Evolutionary conservation across 139 green algal genomes (phyloP), one percentile per base, ranked within the genome.

Genomic region (Picochlorum sp.): DNA sequence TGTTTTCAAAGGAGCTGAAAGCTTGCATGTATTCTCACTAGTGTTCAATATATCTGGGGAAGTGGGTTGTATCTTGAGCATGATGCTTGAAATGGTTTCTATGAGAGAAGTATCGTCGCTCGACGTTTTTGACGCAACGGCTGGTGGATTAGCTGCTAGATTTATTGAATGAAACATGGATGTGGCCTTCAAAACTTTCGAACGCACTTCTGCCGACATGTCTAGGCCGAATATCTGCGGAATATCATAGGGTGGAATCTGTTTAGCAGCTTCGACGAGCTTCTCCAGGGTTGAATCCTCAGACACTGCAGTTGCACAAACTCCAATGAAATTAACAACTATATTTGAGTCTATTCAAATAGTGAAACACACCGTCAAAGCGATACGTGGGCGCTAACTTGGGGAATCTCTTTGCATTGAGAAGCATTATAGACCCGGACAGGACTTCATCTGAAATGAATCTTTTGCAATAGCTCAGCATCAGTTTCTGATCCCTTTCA

Each of bases 201-300:
- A 98, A 38, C 89, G 94, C 30, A 98, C 80, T 75, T 97, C 92
- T 0, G 92, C 92, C 68, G 95, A 96, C 61, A 86, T 72, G 74
- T 98, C 89, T 78, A 98, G 78, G 7, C 92, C 92, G 72, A 92
- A 98, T 9, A 98, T 80, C 75, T 96, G 91, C 4, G 92, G 92
- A 30, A 69, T 87, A 52, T 95, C 88, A 50, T 81, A 66, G 26
- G 73, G 69, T 2, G 92, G 91, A 58, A 98, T 75, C 28, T 68
- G 64, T 74, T 96, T 90, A 28, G 97, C 90, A 44, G 74, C 72
- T 20, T 66, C 63, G 15, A 85, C 78, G 80, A 92, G 91, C 15
- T 68, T 52, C 46, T 92, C 86, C 47, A 97, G 84, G 14, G 96
- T 91, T 7, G 75, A 79, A 44, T 65, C 70, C 59, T 90, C 80